A percentile compares a stretch with the other conserved stretches of the same genome.
Evolutionary conservation across 1,284 basidiomycete species (phyloP).

Genomic region (Agroathelia rolfsii): DNA sequence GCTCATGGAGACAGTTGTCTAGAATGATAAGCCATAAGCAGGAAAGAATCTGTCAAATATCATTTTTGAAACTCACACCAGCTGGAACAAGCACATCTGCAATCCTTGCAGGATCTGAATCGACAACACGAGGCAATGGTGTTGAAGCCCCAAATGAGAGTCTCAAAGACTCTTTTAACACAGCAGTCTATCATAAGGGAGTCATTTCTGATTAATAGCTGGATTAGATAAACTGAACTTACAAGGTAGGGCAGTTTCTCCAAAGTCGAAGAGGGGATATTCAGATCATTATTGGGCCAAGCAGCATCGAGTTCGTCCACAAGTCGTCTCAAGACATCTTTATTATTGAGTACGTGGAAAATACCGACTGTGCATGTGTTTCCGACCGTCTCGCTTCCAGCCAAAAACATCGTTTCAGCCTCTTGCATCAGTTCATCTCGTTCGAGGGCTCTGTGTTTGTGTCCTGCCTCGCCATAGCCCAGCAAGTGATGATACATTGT

Average conservation of each 20-base stretch:
- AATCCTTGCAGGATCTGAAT: slow-evolving; percentile 11
- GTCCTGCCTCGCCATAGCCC: no score
- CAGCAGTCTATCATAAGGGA: slow-evolving; percentile 19
- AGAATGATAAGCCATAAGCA: background rate
- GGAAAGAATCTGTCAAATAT: no score
- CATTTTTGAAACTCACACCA: slow-evolving; percentile 17
- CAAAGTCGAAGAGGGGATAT: slow-evolving; percentile 15
- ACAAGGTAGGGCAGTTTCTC: slow-evolving; percentile 28
- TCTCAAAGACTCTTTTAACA: slow-evolving; percentile 29
- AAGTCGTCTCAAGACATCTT: slow-evolving; percentile 13
- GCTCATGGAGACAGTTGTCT: slow-evolving; percentile 18
- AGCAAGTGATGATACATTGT: slow-evolving; percentile 26
- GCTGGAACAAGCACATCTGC: slow-evolving; percentile 13
- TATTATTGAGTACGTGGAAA: slow-evolving; percentile 21
- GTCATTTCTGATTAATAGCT: slow-evolving; percentile 1
- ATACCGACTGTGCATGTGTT: slow-evolving; percentile 24
- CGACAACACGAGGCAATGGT: slow-evolving; percentile 15
- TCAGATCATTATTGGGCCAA: slow-evolving; percentile 19
- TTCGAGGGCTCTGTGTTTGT: slow-evolving; percentile 18
- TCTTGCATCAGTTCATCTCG: slow-evolving; percentile 26
- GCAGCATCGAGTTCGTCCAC: slow-evolving; percentile 17
- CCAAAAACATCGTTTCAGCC: slow-evolving; percentile 22
- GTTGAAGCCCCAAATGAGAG: slow-evolving; percentile 13
- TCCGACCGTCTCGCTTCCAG: slow-evolving; percentile 28
- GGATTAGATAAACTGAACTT: slow-evolving; percentile 8